These are phyloP conservation scores for Cyberlindnera veronae DNA, from an alignment of 805 yeast species.

Conservation along the genomic window DNA sequence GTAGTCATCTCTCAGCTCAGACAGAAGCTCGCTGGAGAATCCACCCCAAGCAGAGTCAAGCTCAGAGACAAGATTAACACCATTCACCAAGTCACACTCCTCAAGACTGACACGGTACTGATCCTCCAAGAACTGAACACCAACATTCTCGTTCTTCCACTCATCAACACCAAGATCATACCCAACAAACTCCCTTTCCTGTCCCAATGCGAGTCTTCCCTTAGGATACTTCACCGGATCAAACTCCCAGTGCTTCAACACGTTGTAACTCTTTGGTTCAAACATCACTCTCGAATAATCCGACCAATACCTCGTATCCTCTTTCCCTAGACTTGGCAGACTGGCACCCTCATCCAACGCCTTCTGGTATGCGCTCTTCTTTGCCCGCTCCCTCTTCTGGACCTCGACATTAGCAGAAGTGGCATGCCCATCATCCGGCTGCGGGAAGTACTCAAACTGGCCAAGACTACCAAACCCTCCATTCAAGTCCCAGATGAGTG, in stretches of 20 bases:
- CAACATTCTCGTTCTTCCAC: constrained; percentile 38
- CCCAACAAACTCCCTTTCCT: constrained; percentile 40
- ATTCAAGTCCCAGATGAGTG: constrained; percentile 73
- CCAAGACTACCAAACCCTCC: constrained; percentile 75
- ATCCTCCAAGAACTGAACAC: constrained; percentile 53
- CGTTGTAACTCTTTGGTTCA: constrained; percentile 55
- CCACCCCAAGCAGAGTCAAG: constrained; percentile 87
- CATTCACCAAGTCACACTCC: constrained; percentile 68
- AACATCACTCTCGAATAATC: constrained; percentile 70
- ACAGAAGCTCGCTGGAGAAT: constrained; percentile 48
- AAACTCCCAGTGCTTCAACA: constrained; percentile 57
- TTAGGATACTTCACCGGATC: constrained; percentile 33
- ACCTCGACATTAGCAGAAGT: constrained; percentile 28
- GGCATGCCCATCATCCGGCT: constrained; percentile 13
- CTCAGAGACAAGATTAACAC: constrained; percentile 68
- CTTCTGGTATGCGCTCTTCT: constrained; percentile 58
- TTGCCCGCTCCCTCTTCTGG: constrained; percentile 35
- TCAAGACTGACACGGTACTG: constrained; percentile 63
- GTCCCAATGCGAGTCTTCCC: constrained; percentile 26
- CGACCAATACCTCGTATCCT: constrained; percentile 67
- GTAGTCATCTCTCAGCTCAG: constrained; percentile 66
- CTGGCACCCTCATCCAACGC: constrained; percentile 50
- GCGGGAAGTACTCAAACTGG: constrained; percentile 41
- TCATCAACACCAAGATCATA: constrained; percentile 60
- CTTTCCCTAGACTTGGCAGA: constrained; percentile 33